These are phyloP conservation scores for Flaveria bidentis DNA, from an alignment of 129 eudicot species.

Conservation along the genomic window DNA sequence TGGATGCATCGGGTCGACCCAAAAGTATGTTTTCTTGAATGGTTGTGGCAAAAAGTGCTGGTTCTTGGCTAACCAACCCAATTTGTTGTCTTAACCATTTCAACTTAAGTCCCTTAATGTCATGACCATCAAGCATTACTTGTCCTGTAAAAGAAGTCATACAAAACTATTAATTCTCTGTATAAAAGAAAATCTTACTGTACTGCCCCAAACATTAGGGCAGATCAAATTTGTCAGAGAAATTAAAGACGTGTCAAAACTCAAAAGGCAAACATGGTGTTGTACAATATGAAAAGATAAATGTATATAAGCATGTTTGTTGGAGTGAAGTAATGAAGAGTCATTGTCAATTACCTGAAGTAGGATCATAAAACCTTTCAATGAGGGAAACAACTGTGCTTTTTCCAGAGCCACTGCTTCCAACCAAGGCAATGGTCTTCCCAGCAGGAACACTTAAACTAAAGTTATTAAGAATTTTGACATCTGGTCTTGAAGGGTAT, in stretches of 20 bases:
- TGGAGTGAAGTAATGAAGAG: slow-evolving; percentile 35
- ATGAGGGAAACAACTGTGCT: slow-evolving; percentile 95
- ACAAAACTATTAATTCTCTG: slow-evolving; percentile 1
- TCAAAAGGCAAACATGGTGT: slow-evolving; percentile 24
- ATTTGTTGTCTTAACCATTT: slow-evolving; percentile 92
- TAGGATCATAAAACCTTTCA: slow-evolving; percentile 95
- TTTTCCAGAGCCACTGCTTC: slow-evolving; percentile 98
- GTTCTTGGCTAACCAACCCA: slow-evolving; percentile 96
- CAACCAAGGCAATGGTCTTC: slow-evolving; percentile 90
- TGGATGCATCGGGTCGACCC: slow-evolving; percentile 87
- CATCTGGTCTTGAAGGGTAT: slow-evolving; percentile 93
- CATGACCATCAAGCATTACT: slow-evolving; percentile 81
- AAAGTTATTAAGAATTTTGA: slow-evolving; percentile 60
- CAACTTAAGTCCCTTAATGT: slow-evolving; percentile 73
- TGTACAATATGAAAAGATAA: slow-evolving; percentile 22
- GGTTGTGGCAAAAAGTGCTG: slow-evolving; percentile 89
- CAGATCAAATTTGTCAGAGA: slow-evolving; percentile 21
- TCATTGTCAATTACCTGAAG: slow-evolving; percentile 56
- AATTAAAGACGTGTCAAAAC: slow-evolving; percentile 28
- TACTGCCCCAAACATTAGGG: slow-evolving; percentile 29
- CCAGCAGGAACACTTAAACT: slow-evolving; percentile 75
- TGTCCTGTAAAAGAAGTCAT: slow-evolving; percentile 60
- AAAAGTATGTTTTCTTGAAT: slow-evolving; percentile 92
- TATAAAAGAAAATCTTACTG: slow-evolving; percentile 16
- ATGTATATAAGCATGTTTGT: slow-evolving; percentile 40